These are phyloP conservation scores for Ustilago nuda DNA, from an alignment of 1,284 basidiomycete genomes.

Conservation along the genomic window DNA sequence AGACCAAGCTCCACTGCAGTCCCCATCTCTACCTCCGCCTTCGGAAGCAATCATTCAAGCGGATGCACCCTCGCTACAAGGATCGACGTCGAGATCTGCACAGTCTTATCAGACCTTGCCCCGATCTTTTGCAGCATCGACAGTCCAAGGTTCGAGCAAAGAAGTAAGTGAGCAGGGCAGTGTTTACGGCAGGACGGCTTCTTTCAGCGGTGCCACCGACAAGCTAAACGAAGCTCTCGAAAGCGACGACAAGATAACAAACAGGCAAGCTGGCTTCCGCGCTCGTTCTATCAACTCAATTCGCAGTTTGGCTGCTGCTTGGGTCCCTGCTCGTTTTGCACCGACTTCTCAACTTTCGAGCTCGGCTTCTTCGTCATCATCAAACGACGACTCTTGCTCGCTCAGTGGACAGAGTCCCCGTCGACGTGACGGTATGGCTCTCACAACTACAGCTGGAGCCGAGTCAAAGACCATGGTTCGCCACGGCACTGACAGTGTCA, in stretches of 20 bases:
- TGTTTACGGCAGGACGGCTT: slow-evolving; percentile 14
- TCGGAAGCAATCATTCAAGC: slow-evolving; percentile 28
- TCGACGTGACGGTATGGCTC: slow-evolving; percentile 14
- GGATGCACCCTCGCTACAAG: background rate
- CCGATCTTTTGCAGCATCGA: slow-evolving; percentile 15
- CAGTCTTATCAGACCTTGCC: slow-evolving; percentile 19
- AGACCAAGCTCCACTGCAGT: background rate
- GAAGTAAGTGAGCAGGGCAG: background rate
- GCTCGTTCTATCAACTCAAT: slow-evolving; percentile 45
- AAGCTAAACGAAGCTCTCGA: slow-evolving; percentile 16
- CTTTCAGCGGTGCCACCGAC: slow-evolving; percentile 9
- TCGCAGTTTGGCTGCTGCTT: slow-evolving; percentile 39
- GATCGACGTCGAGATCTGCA: background rate
- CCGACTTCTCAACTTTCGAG: slow-evolving; percentile 23
- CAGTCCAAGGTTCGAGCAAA: background rate
- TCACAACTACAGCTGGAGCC: slow-evolving; percentile 4
- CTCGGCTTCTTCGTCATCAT: slow-evolving; percentile 19
- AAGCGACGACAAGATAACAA: slow-evolving; percentile 25
- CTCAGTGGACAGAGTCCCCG: slow-evolving; percentile 3
- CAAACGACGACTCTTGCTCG: slow-evolving; percentile 15
- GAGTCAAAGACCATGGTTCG: background rate
- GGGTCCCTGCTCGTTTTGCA: slow-evolving; percentile 36
- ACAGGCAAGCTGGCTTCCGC: slow-evolving; percentile 34
- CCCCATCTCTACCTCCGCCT: slow-evolving; percentile 7
- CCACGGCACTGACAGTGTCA: background rate